These are phyloP conservation scores for Exserohilum rostratum DNA, from an alignment of 2,329 filamentous ascomycete species.

Conservation along the genomic window DNA sequence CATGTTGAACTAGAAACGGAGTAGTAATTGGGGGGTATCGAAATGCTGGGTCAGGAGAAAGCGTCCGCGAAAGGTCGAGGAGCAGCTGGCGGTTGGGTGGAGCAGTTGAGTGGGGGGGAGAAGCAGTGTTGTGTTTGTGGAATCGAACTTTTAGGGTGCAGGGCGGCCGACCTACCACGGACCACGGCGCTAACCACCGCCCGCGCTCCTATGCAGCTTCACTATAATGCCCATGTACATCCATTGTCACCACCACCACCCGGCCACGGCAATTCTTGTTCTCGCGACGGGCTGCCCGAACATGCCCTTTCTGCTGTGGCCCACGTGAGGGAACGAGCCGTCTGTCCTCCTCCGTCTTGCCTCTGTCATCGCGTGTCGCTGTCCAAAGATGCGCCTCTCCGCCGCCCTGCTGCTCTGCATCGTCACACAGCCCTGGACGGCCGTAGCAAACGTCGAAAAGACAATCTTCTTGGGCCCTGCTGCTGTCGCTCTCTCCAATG, in stretches of 20 bases:
- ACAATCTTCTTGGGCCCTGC: slow-evolving; percentile 80
- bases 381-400: slow-evolving; percentile 43
- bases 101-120: slow-evolving; percentile 25
- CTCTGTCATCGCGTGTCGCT: slow-evolving; percentile 11
- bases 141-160: slow-evolving; percentile 20
- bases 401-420: slow-evolving; percentile 39
- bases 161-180: slow-evolving; percentile 10
- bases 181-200: slow-evolving; percentile 13
- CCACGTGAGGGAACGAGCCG: slow-evolving; percentile 20
- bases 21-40: slow-evolving; percentile 42
- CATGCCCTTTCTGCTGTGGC: slow-evolving; percentile 14
- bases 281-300: background rate
- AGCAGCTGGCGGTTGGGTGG: slow-evolving; percentile 25
- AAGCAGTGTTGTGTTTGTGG: slow-evolving; percentile 29
- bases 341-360: background rate
- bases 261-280: background rate
- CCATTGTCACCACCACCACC: slow-evolving; percentile 12
- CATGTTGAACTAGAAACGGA: slow-evolving; percentile 66
- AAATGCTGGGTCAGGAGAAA: slow-evolving; percentile 34
- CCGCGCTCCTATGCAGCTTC: background rate
- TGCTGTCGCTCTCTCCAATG: slow-evolving; percentile 61
- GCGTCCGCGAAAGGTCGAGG: slow-evolving; percentile 25
- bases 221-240: background rate
- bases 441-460: slow-evolving; percentile 84
- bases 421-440: slow-evolving; percentile 42